Evolutionary conservation across 805 yeast species (phyloP).

Genomic region (Sporopachydermia lactativora): DNA sequence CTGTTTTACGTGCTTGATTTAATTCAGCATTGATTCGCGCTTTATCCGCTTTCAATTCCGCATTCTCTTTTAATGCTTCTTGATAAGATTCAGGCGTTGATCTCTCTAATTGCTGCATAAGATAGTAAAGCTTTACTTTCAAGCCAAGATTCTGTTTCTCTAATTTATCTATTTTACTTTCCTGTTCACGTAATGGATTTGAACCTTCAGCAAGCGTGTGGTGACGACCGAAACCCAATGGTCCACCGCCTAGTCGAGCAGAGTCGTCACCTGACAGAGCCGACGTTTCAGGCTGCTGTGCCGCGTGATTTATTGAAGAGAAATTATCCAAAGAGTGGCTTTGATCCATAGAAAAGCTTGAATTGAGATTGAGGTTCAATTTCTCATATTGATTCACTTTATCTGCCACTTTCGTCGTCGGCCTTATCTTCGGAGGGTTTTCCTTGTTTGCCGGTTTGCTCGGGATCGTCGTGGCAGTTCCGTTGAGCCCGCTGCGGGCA

Average conservation of each 20-base stretch:
- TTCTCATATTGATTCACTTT: background rate
- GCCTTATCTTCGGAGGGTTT: too few relatives aligned
- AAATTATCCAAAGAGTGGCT: background rate
- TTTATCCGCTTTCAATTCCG: slow-evolving; percentile 2
- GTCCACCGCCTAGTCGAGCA: too few relatives aligned
- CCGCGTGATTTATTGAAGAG: background rate
- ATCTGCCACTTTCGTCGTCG: background rate
- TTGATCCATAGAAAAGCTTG: background rate
- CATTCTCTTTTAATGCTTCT: slow-evolving; percentile 5
- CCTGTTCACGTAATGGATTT: slow-evolving; percentile 13
- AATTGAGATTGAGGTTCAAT: background rate
- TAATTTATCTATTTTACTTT: slow-evolving; percentile 8
- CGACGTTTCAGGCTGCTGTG: background rate
- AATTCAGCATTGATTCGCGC: background rate
- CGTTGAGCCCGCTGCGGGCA: background rate
- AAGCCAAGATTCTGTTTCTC: slow-evolving; percentile 12
- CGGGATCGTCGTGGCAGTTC: background rate
- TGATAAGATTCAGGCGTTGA: slow-evolving; percentile 9
- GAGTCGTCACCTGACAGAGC: background rate
- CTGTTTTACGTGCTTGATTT: background rate
- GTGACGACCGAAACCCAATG: background rate
- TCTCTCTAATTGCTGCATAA: slow-evolving; percentile 9
- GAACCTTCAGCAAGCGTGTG: background rate
- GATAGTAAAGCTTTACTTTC: slow-evolving; percentile 9
- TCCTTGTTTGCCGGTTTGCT: background rate